Percentiles rank a stretch among this genome's conserved stretches.
Conservation (phyloP, 2,329 filamentous ascomycete genomes). For the Dothideomycetes sp. region DNA sequence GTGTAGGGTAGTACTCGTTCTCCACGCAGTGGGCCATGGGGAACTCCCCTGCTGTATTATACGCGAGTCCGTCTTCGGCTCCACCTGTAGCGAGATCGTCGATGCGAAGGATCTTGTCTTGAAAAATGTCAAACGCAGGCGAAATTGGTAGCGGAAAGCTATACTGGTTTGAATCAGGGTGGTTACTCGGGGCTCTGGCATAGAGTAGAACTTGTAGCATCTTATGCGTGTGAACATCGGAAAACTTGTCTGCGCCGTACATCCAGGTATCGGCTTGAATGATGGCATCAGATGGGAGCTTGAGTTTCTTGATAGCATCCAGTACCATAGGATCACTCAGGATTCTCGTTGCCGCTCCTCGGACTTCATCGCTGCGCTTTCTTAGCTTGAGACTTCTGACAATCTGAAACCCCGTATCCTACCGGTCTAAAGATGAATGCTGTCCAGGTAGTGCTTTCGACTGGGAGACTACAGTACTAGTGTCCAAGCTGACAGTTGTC, state of each 20-base stretch:
- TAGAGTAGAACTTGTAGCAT: neutral
- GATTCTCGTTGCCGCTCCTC: neutral
- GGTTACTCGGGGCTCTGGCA: neutral
- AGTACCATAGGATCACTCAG: conserved; percentile 2
- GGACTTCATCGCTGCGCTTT: neutral
- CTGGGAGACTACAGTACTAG: neutral
- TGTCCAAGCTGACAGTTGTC: conserved; percentile 1
- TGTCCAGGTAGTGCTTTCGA: neutral
- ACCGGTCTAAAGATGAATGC: conserved; percentile 1
- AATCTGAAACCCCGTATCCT: neutral
- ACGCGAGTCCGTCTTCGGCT: neutral
- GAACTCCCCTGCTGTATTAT: neutral
- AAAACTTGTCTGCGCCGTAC: conserved; percentile 2
- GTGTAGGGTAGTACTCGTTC: conserved; percentile 1
- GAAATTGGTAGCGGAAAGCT: conserved; percentile 2
- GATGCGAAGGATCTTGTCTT: neutral
- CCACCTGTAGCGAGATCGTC: conserved; percentile 2
- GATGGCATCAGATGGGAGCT: neutral
- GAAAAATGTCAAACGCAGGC: conserved; percentile 1
- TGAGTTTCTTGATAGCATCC: conserved; percentile 1
- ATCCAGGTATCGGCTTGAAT: conserved; percentile 2
- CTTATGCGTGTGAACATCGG: conserved; percentile 1
- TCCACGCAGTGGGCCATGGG: conserved; percentile 3
- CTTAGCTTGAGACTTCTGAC: neutral
- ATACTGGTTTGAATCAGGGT: conserved; percentile 2